These are phyloP conservation scores for Arthonia radiata DNA, from an alignment of 495 filamentous ascomycete genomes.

Conservation along the genomic window DNA sequence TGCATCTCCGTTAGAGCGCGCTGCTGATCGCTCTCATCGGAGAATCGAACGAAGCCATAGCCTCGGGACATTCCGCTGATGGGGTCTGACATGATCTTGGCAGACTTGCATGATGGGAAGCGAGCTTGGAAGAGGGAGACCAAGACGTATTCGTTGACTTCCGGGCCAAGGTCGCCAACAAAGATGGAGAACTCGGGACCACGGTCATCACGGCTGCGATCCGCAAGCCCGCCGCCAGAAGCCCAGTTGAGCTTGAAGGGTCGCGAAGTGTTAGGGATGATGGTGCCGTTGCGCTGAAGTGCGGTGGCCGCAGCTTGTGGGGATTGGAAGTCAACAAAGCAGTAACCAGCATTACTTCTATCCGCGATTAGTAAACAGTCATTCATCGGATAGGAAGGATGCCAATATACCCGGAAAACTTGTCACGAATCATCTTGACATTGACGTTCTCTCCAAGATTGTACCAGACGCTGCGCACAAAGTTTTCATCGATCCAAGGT, in stretches of 20 bases:
- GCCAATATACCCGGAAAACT: conserved; percentile 76
- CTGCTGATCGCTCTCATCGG: conserved; percentile 84
- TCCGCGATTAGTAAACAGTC: conserved; percentile 8
- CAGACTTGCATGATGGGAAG: conserved; percentile 93
- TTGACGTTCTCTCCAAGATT: conserved; percentile 82
- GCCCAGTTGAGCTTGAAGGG: conserved; percentile 99
- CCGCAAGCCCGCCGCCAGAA: conserved; percentile 82
- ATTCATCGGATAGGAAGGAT: conserved; percentile 3
- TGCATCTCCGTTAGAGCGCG: conserved; percentile 92
- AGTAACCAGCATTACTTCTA: conserved; percentile 91
- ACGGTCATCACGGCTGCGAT: conserved; percentile 83
- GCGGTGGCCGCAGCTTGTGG: conserved; percentile 78
- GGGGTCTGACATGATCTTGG: conserved; percentile 99
- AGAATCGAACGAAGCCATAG: conserved; percentile 95
- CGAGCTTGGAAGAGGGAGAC: conserved; percentile 90
- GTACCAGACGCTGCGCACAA: conserved; percentile 83
- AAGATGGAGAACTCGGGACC: conserved; percentile 94
- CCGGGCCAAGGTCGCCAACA: conserved; percentile 89
- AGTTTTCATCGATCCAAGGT: conserved; percentile 98
- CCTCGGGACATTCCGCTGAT: conserved; percentile 93
- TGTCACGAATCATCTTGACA: conserved; percentile 99
- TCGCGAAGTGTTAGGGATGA: conserved; percentile 82
- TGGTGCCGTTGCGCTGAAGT: conserved; percentile 61
- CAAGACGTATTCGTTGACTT: conserved; percentile 96
- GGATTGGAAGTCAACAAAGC: conserved; percentile 82